These are phyloP conservation scores for Cryptosporidium muris DNA, from an alignment of 169 alveolate species.

Conservation along the genomic window DNA sequence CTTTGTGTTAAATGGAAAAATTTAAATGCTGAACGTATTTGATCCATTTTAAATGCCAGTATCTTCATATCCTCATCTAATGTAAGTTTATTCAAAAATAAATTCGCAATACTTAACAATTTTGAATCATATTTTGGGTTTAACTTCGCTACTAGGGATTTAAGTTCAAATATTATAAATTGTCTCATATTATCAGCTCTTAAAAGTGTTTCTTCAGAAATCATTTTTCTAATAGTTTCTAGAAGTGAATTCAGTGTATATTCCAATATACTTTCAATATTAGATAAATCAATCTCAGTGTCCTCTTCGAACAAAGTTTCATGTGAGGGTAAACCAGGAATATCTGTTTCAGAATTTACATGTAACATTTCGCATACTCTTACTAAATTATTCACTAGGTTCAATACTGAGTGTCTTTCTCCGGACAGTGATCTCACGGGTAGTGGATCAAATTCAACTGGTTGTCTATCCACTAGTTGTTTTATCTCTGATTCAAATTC, in stretches of 20 bases:
- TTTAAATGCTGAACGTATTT: constrained; percentile 33
- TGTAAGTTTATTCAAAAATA: neutral
- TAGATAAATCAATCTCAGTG: constrained; percentile 2
- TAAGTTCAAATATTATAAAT: neutral
- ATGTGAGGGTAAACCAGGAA: no score
- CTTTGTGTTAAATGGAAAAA: constrained; percentile 38
- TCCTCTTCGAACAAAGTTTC: neutral
- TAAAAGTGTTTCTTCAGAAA: constrained; percentile 26
- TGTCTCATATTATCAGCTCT: constrained; percentile 67
- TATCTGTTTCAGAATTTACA: no score
- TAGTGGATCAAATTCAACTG: no score
- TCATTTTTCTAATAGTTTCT: constrained; percentile 15
- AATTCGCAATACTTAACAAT: constrained; percentile 4
- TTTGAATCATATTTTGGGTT: constrained; percentile 7
- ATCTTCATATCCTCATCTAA: constrained; percentile 40
- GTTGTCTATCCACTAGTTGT: no score
- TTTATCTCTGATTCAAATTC: no score
- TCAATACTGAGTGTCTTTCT: no score
- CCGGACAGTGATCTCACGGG: no score
- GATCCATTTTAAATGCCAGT: constrained; percentile 39
- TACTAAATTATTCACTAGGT: no score
- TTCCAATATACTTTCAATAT: constrained; percentile 32
- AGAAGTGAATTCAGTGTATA: neutral
- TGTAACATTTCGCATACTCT: no score
- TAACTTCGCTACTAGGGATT: constrained; percentile 1